Conservation (phyloP, 495 filamentous ascomycete species). For the Paragyromitra xinjiangensis region DNA sequence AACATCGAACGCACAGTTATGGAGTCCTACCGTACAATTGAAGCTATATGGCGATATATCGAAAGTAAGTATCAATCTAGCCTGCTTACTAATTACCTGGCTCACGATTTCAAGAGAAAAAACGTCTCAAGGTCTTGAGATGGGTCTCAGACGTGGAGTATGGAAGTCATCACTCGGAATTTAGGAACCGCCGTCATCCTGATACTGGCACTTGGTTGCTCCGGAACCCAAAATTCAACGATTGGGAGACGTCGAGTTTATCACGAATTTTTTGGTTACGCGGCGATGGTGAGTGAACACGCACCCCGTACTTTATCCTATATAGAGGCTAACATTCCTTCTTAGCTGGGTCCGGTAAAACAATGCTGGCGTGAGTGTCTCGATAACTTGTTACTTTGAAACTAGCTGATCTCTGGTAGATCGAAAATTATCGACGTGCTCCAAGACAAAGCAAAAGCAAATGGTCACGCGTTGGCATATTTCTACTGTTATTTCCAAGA, state of each 20-base stretch:
- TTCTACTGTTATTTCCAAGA: slow-evolving; percentile 44
- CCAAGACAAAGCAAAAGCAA: too few relatives aligned
- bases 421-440: slow-evolving; percentile 28
- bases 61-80: neutral
- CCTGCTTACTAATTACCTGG: too few relatives aligned
- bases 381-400: neutral
- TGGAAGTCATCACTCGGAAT: neutral
- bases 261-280: slow-evolving; percentile 23
- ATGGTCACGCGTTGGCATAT: slow-evolving; percentile 26
- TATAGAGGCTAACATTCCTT: too few relatives aligned
- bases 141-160: slow-evolving; percentile 17
- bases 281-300: slow-evolving; percentile 1
- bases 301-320: too few relatives aligned
- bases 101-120: too few relatives aligned
- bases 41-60: neutral
- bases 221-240: neutral
- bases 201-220: slow-evolving; percentile 9
- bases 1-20: neutral
- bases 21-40: neutral
- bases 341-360: slow-evolving; percentile 31
- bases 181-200: neutral
- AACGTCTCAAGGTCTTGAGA: neutral
- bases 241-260: neutral
- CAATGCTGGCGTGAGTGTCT: slow-evolving; percentile 17
- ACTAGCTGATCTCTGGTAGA: neutral